Conservation (phyloP, 768 basidiomycete species). For the Podaxis sp. region DNA sequence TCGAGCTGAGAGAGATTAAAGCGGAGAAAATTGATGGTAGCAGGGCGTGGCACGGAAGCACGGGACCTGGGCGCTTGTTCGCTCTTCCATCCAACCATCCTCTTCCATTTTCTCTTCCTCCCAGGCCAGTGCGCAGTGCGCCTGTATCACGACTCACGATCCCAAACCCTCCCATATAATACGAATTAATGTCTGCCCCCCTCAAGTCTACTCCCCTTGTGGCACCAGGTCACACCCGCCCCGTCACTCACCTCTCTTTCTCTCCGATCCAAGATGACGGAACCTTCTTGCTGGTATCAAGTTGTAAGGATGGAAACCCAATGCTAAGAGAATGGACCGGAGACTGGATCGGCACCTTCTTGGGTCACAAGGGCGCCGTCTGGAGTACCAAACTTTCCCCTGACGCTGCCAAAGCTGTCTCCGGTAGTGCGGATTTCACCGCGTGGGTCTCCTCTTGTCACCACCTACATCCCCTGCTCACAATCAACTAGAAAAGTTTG, state of each 20-base stretch:
- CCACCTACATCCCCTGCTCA: slow-evolving; percentile 17
- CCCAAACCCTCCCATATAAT: slow-evolving; percentile 25
- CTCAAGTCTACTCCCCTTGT: slow-evolving; percentile 77
- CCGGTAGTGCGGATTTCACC: slow-evolving; percentile 95
- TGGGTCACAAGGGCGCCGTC: slow-evolving; percentile 92
- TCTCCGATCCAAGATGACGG: slow-evolving; percentile 83
- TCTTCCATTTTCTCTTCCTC: slow-evolving; percentile 22
- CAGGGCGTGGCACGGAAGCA: slow-evolving; percentile 23
- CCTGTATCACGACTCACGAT: slow-evolving; percentile 48
- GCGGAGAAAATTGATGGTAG: slow-evolving; percentile 1
- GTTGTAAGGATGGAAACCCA: slow-evolving; percentile 98
- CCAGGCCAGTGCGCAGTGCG: slow-evolving; percentile 53
- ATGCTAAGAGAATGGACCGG: slow-evolving; percentile 98
- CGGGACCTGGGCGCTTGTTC: slow-evolving; percentile 19
- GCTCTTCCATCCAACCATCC: slow-evolving; percentile 8
- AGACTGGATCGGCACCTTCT: slow-evolving; percentile 96
- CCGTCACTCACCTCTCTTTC: slow-evolving; percentile 93
- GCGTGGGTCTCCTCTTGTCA: slow-evolving; percentile 59
- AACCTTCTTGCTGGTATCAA: slow-evolving; percentile 88
- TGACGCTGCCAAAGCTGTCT: slow-evolving; percentile 84
- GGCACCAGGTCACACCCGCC: slow-evolving; percentile 82
- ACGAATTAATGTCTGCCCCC: slow-evolving; percentile 56
- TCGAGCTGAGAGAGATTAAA: neutral
- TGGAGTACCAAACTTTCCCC: slow-evolving; percentile 93
- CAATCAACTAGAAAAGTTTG: slow-evolving; percentile 76